These are phyloP conservation scores for Warburgia ugandensis DNA, from an alignment of 164 flowering plant species.

Conservation along the genomic window DNA sequence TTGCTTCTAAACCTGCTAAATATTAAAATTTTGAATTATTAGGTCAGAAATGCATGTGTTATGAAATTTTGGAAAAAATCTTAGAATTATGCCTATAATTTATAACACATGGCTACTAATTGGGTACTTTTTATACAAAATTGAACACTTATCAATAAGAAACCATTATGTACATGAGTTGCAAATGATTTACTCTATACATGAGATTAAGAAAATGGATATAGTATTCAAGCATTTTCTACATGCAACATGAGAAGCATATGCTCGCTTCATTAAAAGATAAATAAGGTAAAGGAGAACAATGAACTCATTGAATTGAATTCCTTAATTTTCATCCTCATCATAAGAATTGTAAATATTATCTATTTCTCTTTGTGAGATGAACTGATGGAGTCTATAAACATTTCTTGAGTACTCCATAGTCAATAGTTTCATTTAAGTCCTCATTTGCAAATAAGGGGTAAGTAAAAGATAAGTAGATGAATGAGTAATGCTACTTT, in stretches of 20 bases:
- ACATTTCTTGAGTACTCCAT: conserved; percentile 50
- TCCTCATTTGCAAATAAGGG: conserved; percentile 42
- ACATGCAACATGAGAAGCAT: conserved; percentile 23
- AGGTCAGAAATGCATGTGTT: too few relatives aligned
- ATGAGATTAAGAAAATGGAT: neutral
- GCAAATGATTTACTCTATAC: neutral
- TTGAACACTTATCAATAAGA: too few relatives aligned
- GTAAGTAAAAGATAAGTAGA: neutral
- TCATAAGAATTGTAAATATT: conserved; percentile 61
- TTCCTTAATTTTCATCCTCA: conserved; percentile 44
- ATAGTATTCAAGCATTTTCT: neutral
- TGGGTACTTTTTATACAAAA: too few relatives aligned
- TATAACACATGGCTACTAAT: too few relatives aligned
- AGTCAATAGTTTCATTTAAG: conserved; percentile 49
- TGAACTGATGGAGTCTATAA: conserved; percentile 38
- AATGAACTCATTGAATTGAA: conserved; percentile 68
- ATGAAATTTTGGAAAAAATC: too few relatives aligned
- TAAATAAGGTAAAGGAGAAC: conserved; percentile 63
- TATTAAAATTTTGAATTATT: too few relatives aligned
- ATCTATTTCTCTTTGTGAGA: conserved; percentile 39
- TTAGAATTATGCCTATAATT: too few relatives aligned
- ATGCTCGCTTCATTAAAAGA: conserved; percentile 41
- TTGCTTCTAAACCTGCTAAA: too few relatives aligned
- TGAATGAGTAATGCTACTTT: neutral
- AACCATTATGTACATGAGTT: neutral